Evolutionary conservation across 345 rosid species (phyloP), one percentile per base, ranked within the genome.

Genomic region (Viola odorata): DNA sequence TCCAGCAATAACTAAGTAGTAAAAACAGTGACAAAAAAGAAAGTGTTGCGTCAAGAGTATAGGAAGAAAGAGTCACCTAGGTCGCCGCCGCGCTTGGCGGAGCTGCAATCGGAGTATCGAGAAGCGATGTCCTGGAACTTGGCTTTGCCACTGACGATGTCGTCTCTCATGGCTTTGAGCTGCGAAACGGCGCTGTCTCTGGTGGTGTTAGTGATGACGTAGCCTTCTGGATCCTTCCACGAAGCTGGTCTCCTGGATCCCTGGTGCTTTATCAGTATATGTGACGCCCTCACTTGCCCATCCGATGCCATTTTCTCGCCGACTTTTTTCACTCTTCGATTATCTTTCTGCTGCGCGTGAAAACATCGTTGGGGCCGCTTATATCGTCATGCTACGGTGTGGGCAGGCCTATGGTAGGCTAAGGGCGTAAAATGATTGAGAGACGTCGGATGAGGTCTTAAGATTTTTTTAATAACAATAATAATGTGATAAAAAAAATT

Each of bases 191-290:
- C 99, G 36, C 69, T 57, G 40, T 90, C 96, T 55, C 83, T 75
- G 12, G 91, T 90, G 49, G 87, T 90, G 66, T 58, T 72, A 73
- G 50, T 71, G 53, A 94, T 89, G 41, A 86, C 80, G 6, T 81
- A 72, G 1, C 99, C 99, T 71, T 94, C 96, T 0, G 99, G 97
- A 72, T 94, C 99, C 65, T 94, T 89, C 99, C 99, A 90, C 0
- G 97, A 94, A 0, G 96, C 95, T 76, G 85, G 85, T 70, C 97
- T 75, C 0, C 97, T 83, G 45, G 99, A 94, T 6, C 97, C 96
- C 57, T 94, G 80, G 68, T 94, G 99, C 85, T 94, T 94, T 41
- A 94, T 84, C 47, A 94, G 82, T 64, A 89, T 88, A 72, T 89
- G 97, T 36, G 99, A 90, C 0, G 97, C 99, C 70, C 82, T 81